Evolutionary conservation across 768 basidiomycete species (phyloP), one percentile per base, ranked within the genome.

Genomic region (Daedaleopsis sinensis): DNA sequence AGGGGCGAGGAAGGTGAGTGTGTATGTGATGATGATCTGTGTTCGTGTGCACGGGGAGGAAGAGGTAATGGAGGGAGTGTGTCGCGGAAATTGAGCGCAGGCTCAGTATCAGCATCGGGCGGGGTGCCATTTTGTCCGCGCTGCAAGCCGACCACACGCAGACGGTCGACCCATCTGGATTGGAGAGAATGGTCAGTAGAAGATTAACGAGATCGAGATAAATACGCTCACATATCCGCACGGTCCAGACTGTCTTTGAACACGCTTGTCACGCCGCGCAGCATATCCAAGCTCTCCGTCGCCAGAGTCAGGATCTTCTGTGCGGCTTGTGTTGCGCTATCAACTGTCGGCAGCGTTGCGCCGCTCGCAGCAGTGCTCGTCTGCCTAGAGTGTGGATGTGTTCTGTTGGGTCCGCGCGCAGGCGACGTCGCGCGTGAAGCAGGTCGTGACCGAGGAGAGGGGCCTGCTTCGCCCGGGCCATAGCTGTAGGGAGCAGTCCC

Each of bases 221-320:
- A n/a, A 43, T 64, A 15, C 9, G 83, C 88, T 47, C 73, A 93
- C 85, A 89, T 84, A 71, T 96, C 94, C 35, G 94, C 94, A 57
- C 89, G 80, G 71, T 95, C 93, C 73, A 96, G 77, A 63, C 88
- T 91, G 62, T 95, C 94, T 68, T 87, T 89, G 62, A 96, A 90
- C 23, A 96, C 92, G 5, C 84, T 82, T n/a, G 92, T 92, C 32
- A 95, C 92, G 32, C 91, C 86, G 32, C 88, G 80, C 81, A 96
- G 87, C 93, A 95, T 96, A 70, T 96, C 94, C 73, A 96, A 70
- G 70, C 93, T 94, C 78, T 96, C 95, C 15, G 90, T 90, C 13
- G 94, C 93, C 10, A 96, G 84, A 9, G 88, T 86, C 65, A 96
- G 72, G 19, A 96, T 88, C 53, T 90, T 79, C 71, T 92, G 89